These are phyloP conservation scores for Tuber microsphaerosporum DNA, from an alignment of 495 filamentous ascomycete species.

Conservation along the genomic window DNA sequence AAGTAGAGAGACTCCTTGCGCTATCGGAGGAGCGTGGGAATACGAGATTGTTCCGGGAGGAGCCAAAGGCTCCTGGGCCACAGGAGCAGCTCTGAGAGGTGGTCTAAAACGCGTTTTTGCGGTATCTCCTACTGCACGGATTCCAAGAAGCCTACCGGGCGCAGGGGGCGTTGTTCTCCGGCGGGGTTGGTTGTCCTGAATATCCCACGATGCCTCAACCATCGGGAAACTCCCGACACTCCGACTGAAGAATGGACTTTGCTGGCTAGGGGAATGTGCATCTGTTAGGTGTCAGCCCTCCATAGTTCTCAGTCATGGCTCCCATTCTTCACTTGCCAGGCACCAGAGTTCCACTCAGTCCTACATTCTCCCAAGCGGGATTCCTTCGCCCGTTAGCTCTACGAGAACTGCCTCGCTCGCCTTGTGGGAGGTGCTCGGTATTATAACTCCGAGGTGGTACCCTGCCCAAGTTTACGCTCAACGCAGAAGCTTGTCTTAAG, in stretches of 20 bases:
- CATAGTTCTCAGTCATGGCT: neutral
- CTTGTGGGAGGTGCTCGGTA: neutral
- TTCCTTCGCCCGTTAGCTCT: neutral
- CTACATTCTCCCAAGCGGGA: neutral
- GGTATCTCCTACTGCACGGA: neutral
- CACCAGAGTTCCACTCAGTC: neutral
- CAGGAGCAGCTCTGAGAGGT: neutral
- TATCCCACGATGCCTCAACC: neutral
- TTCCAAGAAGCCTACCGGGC: neutral
- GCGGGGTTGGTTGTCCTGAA: neutral
- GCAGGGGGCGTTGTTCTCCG: neutral
- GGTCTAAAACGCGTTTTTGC: neutral
- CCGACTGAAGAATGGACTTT: neutral
- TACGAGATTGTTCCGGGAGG: slow-evolving; percentile 28
- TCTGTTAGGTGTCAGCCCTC: neutral
- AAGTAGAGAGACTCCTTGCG: slow-evolving; percentile 67
- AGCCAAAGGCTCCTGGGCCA: neutral
- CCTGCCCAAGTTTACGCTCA: neutral
- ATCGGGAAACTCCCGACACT: neutral
- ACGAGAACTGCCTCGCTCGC: neutral
- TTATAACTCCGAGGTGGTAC: neutral
- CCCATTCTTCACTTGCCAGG: neutral
- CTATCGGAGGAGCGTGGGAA: slow-evolving; percentile 46
- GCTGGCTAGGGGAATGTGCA: neutral
- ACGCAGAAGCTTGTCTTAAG: neutral